These are phyloP conservation scores for Microcyclospora tardicrescens DNA, from an alignment of 2,329 filamentous ascomycete genomes.

Conservation along the genomic window DNA sequence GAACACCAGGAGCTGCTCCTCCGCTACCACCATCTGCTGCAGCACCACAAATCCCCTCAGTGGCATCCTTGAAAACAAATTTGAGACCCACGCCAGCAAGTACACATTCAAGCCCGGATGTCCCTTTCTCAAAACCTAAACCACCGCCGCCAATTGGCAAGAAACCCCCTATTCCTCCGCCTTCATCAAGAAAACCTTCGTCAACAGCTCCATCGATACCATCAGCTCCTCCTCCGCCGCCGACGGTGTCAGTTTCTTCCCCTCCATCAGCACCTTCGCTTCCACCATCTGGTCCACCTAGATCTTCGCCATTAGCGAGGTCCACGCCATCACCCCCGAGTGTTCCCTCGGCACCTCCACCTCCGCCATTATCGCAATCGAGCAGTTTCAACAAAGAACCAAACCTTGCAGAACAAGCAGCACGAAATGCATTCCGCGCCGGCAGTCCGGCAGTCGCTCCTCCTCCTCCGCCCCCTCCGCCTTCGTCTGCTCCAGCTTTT, in stretches of 20 bases:
- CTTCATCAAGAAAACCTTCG: slow-evolving; percentile 45
- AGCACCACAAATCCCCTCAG: slow-evolving; percentile 33
- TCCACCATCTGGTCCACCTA: slow-evolving; percentile 23
- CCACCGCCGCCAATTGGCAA: slow-evolving; percentile 70
- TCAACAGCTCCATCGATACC: slow-evolving; percentile 27
- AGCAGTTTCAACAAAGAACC: slow-evolving; percentile 25
- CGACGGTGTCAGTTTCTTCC: slow-evolving; percentile 18
- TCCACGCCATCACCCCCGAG: slow-evolving; percentile 34
- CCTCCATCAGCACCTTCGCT: slow-evolving; percentile 18
- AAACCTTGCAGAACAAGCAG: slow-evolving; percentile 46
- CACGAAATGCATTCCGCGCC: slow-evolving; percentile 43
- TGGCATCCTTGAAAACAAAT: slow-evolving; percentile 36
- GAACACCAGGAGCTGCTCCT: slow-evolving; percentile 34
- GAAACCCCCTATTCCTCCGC: slow-evolving; percentile 46
- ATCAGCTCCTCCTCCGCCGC: slow-evolving; percentile 20
- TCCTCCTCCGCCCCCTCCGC: slow-evolving; percentile 30
- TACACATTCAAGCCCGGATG: slow-evolving; percentile 41
- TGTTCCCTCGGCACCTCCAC: slow-evolving; percentile 49
- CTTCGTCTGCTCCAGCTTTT: slow-evolving; percentile 9
- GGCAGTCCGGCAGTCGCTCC: slow-evolving; percentile 22
- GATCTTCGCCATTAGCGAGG: slow-evolving; percentile 35
- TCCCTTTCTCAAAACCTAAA: slow-evolving; percentile 40
- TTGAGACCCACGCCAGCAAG: slow-evolving; percentile 49
- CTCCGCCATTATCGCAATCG: slow-evolving; percentile 20
- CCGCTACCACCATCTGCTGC: slow-evolving; percentile 39